These are phyloP conservation scores for Eleusine coracana DNA, from an alignment of 176 grass and related monocot genomes.

Conservation along the genomic window DNA sequence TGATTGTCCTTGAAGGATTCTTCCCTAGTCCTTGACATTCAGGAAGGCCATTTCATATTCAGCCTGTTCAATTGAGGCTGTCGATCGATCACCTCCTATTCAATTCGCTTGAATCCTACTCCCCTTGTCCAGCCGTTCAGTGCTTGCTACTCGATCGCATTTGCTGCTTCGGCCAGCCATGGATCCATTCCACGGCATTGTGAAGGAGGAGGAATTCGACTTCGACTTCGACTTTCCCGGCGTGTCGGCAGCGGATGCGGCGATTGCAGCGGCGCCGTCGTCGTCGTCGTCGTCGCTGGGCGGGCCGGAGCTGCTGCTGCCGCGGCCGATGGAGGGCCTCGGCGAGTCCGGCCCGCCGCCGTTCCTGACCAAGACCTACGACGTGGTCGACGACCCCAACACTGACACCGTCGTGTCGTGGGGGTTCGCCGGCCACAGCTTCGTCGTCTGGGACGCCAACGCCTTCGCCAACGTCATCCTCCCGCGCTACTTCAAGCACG, in stretches of 20 bases:
- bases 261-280: not conserved
- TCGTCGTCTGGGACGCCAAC: conserved; percentile 89
- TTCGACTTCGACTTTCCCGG: conserved; percentile 37
- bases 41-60: conserved; percentile 9
- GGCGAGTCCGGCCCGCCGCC: conserved; percentile 74
- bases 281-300: not conserved
- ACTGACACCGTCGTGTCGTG: conserved; percentile 78
- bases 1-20: not conserved
- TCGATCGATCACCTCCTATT: not conserved
- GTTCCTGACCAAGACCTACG: conserved; percentile 88
- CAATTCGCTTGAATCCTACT: not conserved
- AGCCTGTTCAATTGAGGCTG: not conserved
- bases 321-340: conserved; percentile 79
- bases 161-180: not conserved
- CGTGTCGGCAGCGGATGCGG: conserved; percentile 21
- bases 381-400: conserved; percentile 73
- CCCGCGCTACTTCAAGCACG: conserved; percentile 81
- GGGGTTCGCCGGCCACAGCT: conserved; percentile 62
- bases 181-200: conserved; percentile 42
- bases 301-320: conserved; percentile 37
- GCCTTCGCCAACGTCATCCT: conserved; percentile 67
- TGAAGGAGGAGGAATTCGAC: conserved; percentile 50
- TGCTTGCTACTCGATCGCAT: conserved; percentile 6
- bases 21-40: not conserved
- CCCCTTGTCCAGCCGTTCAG: not conserved